Percentiles rank a stretch among this genome's conserved stretches.
These are phyloP conservation scores for Candida dubliniensis DNA, from an alignment of 1,139 yeast genomes.

Conservation along the genomic window DNA sequence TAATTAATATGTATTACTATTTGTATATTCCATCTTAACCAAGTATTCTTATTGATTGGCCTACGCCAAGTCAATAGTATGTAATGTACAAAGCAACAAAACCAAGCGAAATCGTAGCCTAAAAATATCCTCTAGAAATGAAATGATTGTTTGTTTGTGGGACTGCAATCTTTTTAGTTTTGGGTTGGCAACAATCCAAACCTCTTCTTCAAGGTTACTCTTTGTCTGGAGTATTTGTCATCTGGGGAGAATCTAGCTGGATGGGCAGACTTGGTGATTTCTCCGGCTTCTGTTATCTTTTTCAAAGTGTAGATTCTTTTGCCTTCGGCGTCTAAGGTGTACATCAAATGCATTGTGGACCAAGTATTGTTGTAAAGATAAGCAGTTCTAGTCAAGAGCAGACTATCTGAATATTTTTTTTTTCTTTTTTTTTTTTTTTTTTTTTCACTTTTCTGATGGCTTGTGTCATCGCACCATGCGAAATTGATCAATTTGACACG, in stretches of 20 bases:
- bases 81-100: neutral
- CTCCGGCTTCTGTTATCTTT: slow-evolving; percentile 79
- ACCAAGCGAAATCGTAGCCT: neutral
- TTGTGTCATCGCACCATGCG: no score
- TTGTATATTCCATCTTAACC: neutral
- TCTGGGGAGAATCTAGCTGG: slow-evolving; percentile 99
- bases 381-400: neutral
- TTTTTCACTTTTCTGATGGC: no score
- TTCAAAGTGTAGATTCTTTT: slow-evolving; percentile 92
- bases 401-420: neutral
- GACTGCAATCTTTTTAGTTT: slow-evolving; percentile 32
- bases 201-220: slow-evolving; percentile 97
- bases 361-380: slow-evolving; percentile 16
- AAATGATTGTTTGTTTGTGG: no score
- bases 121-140: no score
- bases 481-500: no score
- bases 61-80: neutral
- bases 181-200: slow-evolving; percentile 87
- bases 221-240: slow-evolving; percentile 97
- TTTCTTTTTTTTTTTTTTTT: neutral
- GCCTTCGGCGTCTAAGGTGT: slow-evolving; percentile 91
- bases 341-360: slow-evolving; percentile 91
- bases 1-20: neutral
- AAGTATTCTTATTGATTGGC: neutral
- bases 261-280: slow-evolving; percentile 97